phyloP scores from a whole-genome alignment of 768 basidiomycete species.

The Hydnomerulius pinastri region DNA sequence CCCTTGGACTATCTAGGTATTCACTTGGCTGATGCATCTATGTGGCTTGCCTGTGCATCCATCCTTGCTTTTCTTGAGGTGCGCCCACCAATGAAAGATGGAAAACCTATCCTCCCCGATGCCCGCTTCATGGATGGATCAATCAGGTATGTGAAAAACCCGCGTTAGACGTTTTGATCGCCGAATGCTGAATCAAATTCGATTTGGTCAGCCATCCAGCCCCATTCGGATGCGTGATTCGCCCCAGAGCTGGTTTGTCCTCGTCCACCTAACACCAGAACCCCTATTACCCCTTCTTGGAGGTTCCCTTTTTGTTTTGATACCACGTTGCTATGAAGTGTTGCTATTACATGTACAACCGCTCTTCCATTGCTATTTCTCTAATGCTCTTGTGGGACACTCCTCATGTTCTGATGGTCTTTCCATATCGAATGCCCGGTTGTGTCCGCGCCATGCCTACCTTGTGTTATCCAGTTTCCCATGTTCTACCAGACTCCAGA shows the following conservation, averaged over 20 bases:
- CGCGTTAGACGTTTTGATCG: not conserved
- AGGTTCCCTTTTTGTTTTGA: not conserved
- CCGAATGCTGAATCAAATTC: not conserved
- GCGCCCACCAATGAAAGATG: conserved; percentile 37
- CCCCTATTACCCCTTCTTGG: not conserved
- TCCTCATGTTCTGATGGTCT: not conserved
- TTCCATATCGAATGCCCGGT: not conserved
- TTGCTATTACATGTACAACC: not conserved
- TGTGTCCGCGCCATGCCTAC: not conserved
- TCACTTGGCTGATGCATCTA: conserved; percentile 22
- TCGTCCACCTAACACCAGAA: not conserved
- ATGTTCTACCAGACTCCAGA: not conserved
- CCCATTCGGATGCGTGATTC: not conserved
- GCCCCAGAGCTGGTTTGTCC: not conserved
- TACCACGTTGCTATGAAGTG: not conserved
- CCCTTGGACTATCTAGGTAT: conserved; percentile 12
- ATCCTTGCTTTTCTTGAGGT: conserved; percentile 46
- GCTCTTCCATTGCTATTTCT: not conserved
- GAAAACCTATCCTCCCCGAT: conserved; percentile 42
- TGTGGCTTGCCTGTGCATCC: conserved; percentile 22
- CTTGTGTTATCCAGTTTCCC: not conserved
- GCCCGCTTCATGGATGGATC: conserved; percentile 45
- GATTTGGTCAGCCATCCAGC: not conserved
- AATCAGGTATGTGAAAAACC: conserved; percentile 38
- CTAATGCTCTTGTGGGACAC: not conserved